Evolutionary conservation across 768 basidiomycete genomes (phyloP), one percentile per base, ranked within the genome.

Genomic region (Paxillus rubicundulus): DNA sequence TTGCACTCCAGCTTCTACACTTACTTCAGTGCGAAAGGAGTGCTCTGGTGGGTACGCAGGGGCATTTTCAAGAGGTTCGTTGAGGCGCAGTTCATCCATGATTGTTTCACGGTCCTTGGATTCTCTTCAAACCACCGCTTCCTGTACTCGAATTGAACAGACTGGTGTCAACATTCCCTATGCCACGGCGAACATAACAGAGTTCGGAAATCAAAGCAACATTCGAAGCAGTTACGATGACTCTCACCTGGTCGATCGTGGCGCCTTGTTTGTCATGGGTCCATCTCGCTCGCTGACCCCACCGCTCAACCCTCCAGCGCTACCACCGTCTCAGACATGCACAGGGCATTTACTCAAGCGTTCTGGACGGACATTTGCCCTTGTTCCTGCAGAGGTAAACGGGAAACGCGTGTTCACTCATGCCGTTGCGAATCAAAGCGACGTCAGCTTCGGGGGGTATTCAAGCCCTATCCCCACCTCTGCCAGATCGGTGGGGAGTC

Each of bases 261-360:
- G 17, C 36, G 14, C 34, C 17, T 47, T 47, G 7, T 21, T 27
- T 21, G 32, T 48, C 43, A 14, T 18, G 20, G 32, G 18, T 24
- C n/a, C 32, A 16, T 40, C 41, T 40, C 57, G 52, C 38, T 55
- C 61, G n/a, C 48, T 45, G 5, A 53, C 57, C 12, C 52, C 61
- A 3, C 58, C 61, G 13, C 56, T 63, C 44, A 50, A 47, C 39
- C 55, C 54, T 9, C 64, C 64, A n/a, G 32, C 24, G 17, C 47
- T 18, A 12, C 52, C 51, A 33, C 34, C 44, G 16, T 49, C 44
- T 27, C 48, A 12, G 1, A 17, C 13, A 28, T 43, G 47, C 42
- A n/a, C 49, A 36, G 53, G 49, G 9, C 10, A 41, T 37, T 32
- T 56, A n/a, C 61, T 48, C 32, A 61, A 64, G 47, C 66, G 55